Evolutionary conservation across 345 rosid species (phyloP).

Genomic region (Euphorbia tirucalli): DNA sequence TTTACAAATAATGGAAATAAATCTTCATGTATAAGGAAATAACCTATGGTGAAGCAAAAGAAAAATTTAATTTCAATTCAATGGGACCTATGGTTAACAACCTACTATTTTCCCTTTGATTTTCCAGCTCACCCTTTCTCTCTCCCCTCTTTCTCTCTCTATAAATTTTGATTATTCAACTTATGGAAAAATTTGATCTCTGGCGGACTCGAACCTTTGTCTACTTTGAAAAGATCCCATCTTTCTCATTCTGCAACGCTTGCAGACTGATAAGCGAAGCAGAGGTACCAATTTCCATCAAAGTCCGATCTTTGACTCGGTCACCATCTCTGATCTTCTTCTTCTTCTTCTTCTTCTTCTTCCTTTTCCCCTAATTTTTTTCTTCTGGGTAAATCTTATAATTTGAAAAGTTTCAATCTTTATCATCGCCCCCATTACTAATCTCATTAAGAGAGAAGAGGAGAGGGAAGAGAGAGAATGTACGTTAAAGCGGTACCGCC

Average conservation of each 20-base stretch:
- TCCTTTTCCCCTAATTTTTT: not conserved
- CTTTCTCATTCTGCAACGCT: constrained; percentile 1
- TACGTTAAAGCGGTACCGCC: constrained; percentile 68
- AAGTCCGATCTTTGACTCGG: constrained; percentile 13
- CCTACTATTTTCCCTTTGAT: constrained; percentile 4
- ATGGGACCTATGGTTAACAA: constrained; percentile 2
- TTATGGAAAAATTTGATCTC: not conserved
- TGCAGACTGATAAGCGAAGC: not conserved
- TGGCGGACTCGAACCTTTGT: not conserved
- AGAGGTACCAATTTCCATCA: not conserved
- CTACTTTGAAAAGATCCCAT: not conserved
- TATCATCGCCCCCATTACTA: no score
- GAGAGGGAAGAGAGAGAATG: constrained; percentile 20
- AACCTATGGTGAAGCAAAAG: not conserved
- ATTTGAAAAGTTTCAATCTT: not conserved
- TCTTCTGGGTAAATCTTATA: not conserved
- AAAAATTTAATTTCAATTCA: not conserved
- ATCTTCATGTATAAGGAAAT: no score
- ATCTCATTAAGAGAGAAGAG: not conserved
- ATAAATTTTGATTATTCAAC: not conserved
- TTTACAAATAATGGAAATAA: no score
- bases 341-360: not conserved
- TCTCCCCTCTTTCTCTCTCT: not conserved
- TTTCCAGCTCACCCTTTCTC: not conserved
- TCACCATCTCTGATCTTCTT: constrained; percentile 3